Evolutionary conservation across 73 alveolate genomes (phyloP).

Genomic region (Paramecium primaurelia): DNA sequence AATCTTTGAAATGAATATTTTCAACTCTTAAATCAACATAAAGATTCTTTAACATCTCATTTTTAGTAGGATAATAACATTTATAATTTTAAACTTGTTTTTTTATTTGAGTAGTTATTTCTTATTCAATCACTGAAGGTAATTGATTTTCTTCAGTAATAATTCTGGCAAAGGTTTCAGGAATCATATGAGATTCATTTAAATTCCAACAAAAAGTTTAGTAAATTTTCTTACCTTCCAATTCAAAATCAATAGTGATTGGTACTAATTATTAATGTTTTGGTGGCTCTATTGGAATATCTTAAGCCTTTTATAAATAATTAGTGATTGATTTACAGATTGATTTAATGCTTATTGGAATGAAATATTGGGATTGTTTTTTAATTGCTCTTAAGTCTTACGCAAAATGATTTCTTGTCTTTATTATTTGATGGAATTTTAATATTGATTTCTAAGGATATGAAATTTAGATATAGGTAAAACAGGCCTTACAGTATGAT

Average conservation of each 20-base stretch:
- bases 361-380: conserved; percentile 61
- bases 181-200: conserved; percentile 87
- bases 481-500: background rate
- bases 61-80: conserved; percentile 18
- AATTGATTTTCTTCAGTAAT: conserved; percentile 80
- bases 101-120: conserved; percentile 60
- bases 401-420: background rate
- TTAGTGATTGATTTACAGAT: background rate
- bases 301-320: background rate
- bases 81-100: background rate
- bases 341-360: conserved; percentile 55
- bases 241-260: conserved; percentile 82
- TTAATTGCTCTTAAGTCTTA: background rate
- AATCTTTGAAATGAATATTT: conserved; percentile 80
- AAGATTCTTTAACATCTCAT: conserved; percentile 78
- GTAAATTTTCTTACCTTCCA: conserved; percentile 85
- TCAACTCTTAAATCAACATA: conserved; percentile 78
- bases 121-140: conserved; percentile 78
- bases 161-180: conserved; percentile 78
- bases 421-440: background rate
- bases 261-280: conserved; percentile 71
- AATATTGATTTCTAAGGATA: background rate
- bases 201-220: conserved; percentile 84
- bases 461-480: conserved; percentile 3
- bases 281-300: conserved; percentile 7